phyloP scores from a whole-genome alignment of 371 early-diverging fungal genomes.

The Fennellomyces sp. region DNA sequence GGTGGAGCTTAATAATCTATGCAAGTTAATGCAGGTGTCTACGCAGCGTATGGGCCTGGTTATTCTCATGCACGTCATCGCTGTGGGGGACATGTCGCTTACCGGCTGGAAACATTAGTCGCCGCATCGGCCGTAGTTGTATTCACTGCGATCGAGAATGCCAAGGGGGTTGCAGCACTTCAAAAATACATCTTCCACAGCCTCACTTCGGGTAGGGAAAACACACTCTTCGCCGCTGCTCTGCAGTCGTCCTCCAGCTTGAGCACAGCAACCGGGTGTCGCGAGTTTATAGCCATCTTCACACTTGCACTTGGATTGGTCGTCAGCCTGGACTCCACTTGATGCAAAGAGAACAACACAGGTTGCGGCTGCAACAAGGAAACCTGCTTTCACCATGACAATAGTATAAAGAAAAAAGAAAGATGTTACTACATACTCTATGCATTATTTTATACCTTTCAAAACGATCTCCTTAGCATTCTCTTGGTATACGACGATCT shows the following conservation, averaged over 20 bases:
- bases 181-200: neutral
- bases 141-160: neutral
- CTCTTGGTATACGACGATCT: too few species aligned
- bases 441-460: too few species aligned
- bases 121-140: neutral
- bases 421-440: too few species aligned
- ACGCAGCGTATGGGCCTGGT: too few species aligned
- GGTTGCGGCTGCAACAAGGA: neutral
- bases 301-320: conserved; percentile 3
- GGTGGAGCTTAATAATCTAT: too few species aligned
- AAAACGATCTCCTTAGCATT: too few species aligned
- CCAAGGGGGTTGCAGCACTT: neutral
- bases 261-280: neutral
- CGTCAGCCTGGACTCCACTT: neutral
- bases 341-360: neutral
- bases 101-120: neutral
- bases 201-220: neutral
- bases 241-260: neutral
- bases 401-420: too few species aligned
- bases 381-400: neutral
- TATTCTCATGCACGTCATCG: too few species aligned
- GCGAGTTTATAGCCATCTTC: neutral
- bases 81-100: neutral
- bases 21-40: too few species aligned
- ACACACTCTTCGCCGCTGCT: neutral